A percentile compares a stretch with the other conserved stretches of the same genome.
phyloP scores from a whole-genome alignment of 1,284 basidiomycete species.

The Rhodotorula mucilaginosa region DNA sequence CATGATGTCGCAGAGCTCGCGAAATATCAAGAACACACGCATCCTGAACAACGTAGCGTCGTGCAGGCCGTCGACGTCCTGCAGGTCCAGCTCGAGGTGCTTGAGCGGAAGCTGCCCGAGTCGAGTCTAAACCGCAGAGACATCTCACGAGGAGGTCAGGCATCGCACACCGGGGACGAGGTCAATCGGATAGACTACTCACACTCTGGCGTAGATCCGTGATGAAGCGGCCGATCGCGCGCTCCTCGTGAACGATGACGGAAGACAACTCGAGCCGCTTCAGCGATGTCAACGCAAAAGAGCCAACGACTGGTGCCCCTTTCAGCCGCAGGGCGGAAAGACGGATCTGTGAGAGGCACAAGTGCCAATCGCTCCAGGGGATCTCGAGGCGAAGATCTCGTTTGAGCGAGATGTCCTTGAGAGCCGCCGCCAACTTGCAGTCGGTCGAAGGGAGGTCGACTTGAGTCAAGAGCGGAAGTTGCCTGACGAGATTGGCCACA shows the following conservation, averaged over 20 bases:
- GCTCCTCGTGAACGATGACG: background rate
- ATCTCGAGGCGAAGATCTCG: too few relatives aligned
- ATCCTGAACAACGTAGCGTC: background rate
- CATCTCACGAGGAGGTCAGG: background rate
- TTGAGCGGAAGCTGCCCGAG: background rate
- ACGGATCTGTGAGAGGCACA: background rate
- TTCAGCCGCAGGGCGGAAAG: background rate
- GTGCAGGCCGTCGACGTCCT: background rate
- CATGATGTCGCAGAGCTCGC: background rate
- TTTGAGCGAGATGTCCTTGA: too few relatives aligned
- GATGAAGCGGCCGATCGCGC: background rate
- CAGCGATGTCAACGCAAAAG: background rate
- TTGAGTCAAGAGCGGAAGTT: too few relatives aligned
- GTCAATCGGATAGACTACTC: background rate
- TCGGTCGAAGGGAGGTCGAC: too few relatives aligned
- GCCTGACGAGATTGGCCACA: too few relatives aligned
- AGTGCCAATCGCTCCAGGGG: background rate
- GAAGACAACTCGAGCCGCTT: background rate
- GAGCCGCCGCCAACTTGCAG: too few relatives aligned
- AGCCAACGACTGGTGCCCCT: background rate
- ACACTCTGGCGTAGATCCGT: background rate
- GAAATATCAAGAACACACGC: background rate
- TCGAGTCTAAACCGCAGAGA: background rate
- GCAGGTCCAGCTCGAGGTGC: background rate
- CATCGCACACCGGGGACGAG: too few relatives aligned